Conservation (phyloP, 192 early-diverging fungal genomes). For the Oehlia diaphana region DNA sequence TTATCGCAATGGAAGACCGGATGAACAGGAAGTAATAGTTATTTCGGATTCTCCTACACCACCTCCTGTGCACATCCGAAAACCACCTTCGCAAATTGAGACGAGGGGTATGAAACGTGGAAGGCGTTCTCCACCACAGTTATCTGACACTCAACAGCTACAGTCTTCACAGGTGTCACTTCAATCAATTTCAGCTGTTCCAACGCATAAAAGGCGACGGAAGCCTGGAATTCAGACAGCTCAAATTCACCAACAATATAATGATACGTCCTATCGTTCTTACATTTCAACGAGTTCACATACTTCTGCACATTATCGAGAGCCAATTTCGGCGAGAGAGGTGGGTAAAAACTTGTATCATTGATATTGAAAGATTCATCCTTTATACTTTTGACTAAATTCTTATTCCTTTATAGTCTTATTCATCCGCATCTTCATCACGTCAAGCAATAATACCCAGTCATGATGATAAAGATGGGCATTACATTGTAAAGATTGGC, state of each 20-base stretch:
- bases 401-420: neutral
- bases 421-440: constrained; percentile 21
- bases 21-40: constrained; percentile 39
- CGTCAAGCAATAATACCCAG: constrained; percentile 35
- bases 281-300: constrained; percentile 19
- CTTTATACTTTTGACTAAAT: neutral
- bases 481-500: constrained; percentile 78
- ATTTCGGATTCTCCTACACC: constrained; percentile 44
- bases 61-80: neutral
- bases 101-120: constrained; percentile 11
- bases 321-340: neutral
- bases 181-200: neutral
- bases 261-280: neutral
- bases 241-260: neutral
- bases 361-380: neutral
- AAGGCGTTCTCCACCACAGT: neutral
- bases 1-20: constrained; percentile 43
- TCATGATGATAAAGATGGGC: constrained; percentile 91
- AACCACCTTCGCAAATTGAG: neutral
- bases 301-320: constrained; percentile 10
- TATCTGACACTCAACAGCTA: neutral
- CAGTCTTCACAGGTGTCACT: neutral
- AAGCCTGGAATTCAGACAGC: too few species aligned
- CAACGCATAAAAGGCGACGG: constrained; percentile 3
- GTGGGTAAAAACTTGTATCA: neutral